Base-by-base conservation (phyloP, 176 grass and related monocot genomes). In the Bothriochloa decipiens region DNA sequence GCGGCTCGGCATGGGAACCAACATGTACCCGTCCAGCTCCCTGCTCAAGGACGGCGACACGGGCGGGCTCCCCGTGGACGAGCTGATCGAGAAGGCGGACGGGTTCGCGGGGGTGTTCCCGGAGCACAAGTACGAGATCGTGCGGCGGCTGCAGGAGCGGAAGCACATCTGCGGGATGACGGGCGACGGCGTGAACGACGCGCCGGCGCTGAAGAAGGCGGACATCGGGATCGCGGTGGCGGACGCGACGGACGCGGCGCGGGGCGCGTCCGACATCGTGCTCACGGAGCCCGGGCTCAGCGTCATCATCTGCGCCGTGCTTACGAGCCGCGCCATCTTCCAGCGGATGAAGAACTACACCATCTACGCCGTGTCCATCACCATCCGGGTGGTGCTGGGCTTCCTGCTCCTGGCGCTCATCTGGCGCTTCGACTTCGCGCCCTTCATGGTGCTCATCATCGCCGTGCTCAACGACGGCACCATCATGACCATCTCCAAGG, bases 331-430 rank as follows among this genome's bases (percentile, higher is more conserved):
- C 41, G 77, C 89, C 39, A 97, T 94, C 60, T 97, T 97, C 86
- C 95, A 97, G 70, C 70, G 95, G 25, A 97, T 97, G 95, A 94
- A 94, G 86, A 97, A 97, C 86, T 97, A 97, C 95, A 97, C 95
- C 69, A 97, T 97, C 20, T 97, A 94, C 74, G 95, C 92, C 0
- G 90, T 97, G 26, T 97, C 95, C 55, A 97, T 97, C 79, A 97
- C 95, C 32, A 97, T 97, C 78, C 84, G 92, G 3, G 84, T 97
- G 14, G 92, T 97, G 13, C 81, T 97, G 1, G 92, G 95, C 1
- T 94, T 97, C 89, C 84, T 97, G 8, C 92, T 97, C 43, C 86
- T 97, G 2, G 90, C 92, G 0, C 90, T 97, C 65, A 91, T 97
- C 70, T 97, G 95, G 95, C 75, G 68, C 3, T 97, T 97, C 70